Base-by-base conservation (phyloP, 805 yeast species). In the Candida peoriensis region DNA sequence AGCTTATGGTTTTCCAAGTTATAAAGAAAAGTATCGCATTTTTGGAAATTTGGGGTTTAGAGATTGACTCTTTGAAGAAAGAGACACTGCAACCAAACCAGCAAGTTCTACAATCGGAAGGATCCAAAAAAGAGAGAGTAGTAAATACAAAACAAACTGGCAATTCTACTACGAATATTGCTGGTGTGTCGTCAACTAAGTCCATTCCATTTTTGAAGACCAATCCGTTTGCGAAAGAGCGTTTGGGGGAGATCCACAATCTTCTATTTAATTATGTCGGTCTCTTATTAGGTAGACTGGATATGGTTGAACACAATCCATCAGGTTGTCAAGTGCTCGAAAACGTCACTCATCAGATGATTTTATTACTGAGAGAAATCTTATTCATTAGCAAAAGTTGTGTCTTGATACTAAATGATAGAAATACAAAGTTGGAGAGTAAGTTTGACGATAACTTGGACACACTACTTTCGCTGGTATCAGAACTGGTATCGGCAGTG, bases 261-360 rank as follows among this genome's bases (percentile, higher is more conserved):
- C 62, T 78, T 5, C 50, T 81, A 12, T 72, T 73, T 47, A 65
- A 74, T 1, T 83, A 83, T 48, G 63, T 82, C 43, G 79, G 81
- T 2, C 49, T 84, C 44, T 72, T 83, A 8, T 66, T 81, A 12
- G 94, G 94, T n/a, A 61, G 94, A 47, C 58, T 84, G 43, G 93
- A 84, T 54, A 65, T 84, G 56, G 75, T 83, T 23, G 93, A 84
- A 50, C 81, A 78, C 46, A 83, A 82, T 51, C 69, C 77, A 4
- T 64, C 65, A 13, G 90, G 90, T 2, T 78, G 87, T 50, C 81
- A 79, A 43, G 55, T 77, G 6, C 55, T 84, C 35, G 89, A 83
- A 47, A 66, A 70, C 13, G 61, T 84, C 12, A 73, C 78, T 3
- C 84, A 80, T 46, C 93, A 84, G 46, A 68, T 83, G 28, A 79